These are phyloP conservation scores for Neurospora terricola DNA, from an alignment of 495 filamentous ascomycete genomes.

Conservation along the genomic window DNA sequence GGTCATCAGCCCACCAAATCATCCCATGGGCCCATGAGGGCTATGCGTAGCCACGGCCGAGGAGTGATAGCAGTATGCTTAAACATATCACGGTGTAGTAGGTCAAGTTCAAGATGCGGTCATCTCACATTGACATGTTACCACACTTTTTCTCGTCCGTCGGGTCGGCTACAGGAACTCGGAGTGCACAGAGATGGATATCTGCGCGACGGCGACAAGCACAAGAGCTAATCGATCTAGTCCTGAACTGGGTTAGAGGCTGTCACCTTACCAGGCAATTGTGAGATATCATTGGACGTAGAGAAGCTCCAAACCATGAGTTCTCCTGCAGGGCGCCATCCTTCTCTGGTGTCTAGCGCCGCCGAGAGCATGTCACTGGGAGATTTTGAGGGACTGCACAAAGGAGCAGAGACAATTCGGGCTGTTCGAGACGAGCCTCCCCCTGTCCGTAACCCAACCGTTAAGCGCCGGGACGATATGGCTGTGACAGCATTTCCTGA, in stretches of 20 bases:
- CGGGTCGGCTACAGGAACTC: not conserved
- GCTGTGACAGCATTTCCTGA: slow-evolving; percentile 2
- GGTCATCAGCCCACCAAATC: not conserved
- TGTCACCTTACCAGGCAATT: not conserved
- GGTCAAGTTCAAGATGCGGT: not conserved
- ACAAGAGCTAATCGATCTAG: not conserved
- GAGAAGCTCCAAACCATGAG: not conserved
- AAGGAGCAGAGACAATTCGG: not conserved
- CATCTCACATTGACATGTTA: not conserved
- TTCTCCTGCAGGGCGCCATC: not conserved
- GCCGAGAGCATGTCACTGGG: not conserved
- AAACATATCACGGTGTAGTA: not conserved
- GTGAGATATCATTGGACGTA: not conserved
- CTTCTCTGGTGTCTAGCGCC: not conserved
- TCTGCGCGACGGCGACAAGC: not conserved
- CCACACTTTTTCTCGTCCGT: not conserved
- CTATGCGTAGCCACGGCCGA: not conserved
- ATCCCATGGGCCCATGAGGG: not conserved
- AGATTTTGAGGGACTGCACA: not conserved
- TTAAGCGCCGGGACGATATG: slow-evolving; percentile 15
- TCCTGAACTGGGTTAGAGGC: not conserved
- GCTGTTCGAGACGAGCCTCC: not conserved
- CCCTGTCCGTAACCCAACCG: not conserved
- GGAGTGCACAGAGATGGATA: not conserved
- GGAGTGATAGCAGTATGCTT: not conserved